phyloP scores from a whole-genome alignment of 805 yeast genomes.

The Saccharomycopsis sp. region DNA sequence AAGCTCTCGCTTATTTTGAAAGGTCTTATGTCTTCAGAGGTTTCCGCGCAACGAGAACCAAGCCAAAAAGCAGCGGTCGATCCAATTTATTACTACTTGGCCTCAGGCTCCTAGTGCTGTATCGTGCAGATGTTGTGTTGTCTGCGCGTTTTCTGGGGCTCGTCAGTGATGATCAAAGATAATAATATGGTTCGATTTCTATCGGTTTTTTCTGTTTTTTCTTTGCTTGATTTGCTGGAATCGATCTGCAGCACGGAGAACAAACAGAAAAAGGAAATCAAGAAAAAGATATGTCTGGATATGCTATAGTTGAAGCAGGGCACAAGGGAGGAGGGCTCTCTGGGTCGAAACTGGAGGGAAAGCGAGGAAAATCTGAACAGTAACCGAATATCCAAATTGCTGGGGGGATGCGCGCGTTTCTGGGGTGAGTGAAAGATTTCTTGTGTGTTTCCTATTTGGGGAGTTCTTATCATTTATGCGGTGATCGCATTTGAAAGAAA shows the following conservation, averaged over 20 bases:
- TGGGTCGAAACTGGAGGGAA: too few relatives aligned
- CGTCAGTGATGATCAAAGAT: background rate
- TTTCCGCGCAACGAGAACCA: too few relatives aligned
- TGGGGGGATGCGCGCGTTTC: too few relatives aligned
- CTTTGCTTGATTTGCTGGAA: background rate
- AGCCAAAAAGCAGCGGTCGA: background rate
- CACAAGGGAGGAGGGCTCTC: too few relatives aligned
- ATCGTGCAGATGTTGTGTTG: background rate
- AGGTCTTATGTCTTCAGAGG: too few relatives aligned
- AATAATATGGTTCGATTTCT: background rate
- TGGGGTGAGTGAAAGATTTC: too few relatives aligned
- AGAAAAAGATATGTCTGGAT: too few relatives aligned
- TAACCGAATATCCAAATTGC: too few relatives aligned
- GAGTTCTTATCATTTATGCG: background rate
- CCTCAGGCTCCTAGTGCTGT: background rate
- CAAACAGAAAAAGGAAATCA: background rate
- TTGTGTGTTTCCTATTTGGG: background rate
- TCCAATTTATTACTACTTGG: background rate
- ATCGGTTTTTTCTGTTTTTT: background rate
- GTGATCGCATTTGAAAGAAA: background rate
- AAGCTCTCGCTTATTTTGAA: background rate
- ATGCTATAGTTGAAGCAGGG: too few relatives aligned
- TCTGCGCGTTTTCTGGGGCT: background rate
- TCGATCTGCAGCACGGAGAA: background rate
- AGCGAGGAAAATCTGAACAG: too few relatives aligned